Base-by-base conservation (phyloP, 441 rosid genomes). In the Croton laevigatus region DNA sequence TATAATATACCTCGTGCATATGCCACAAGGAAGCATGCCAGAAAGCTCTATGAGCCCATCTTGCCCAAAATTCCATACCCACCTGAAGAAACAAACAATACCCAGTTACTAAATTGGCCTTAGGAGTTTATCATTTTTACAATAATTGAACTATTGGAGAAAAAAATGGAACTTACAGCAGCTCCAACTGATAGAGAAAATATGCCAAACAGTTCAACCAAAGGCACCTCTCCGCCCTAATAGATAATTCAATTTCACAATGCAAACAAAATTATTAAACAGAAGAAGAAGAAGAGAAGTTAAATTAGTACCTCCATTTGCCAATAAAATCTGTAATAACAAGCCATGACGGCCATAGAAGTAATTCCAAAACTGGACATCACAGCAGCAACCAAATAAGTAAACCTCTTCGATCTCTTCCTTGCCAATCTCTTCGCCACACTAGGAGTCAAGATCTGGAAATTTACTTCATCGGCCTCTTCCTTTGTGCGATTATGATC, bases 61-160 rank as follows among this genome's bases (percentile, higher is more conserved):
- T 84, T 6, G 99, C 97, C 99, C 99, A 94, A 46, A 94, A 94
- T 65, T 94, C 99, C 99, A 94, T 94, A 0, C 99, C 99, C 58
- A 94, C 97, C 99, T 94, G 83, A 37, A 70, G 83, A 37, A 70
- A 44, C 32, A 42, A 46, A 68, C 59, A 57, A 45, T 3, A 49
- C 60, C 54, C 51, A 55, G 55, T 67, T 51, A 60, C 40, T 9
- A 19, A 11, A 61, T 60, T 12, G 6, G 3, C n/a, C 16, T 6
- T 8, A 22, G 11, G 32, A 55, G 5, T 27, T 22, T 58, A 58
- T 27, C 40, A 32, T 58, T 32, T n/a, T 7, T 1, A 58, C 12
- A 53, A 22, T 5, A 23, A 12, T 3, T 22, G 44, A 3, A 20
- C 4, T 51, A 8, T 44, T 10, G 4, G 0, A 3, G 62, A 48